Base-by-base conservation (phyloP, 106 monocot genomes). In the Xerophyta viscosa region DNA sequence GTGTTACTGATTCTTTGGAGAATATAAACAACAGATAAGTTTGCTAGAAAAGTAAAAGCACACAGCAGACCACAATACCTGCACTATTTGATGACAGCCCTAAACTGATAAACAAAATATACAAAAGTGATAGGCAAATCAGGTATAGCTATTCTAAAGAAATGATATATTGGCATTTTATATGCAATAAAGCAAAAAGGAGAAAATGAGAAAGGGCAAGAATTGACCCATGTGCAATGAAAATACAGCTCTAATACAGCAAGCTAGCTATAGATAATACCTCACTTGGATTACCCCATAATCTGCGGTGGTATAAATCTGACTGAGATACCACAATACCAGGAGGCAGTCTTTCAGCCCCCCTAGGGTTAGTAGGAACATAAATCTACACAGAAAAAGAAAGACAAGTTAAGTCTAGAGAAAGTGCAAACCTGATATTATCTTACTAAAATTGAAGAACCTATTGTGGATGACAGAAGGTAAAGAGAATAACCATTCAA, bases 261-360 rank as follows among this genome's bases (percentile, higher is more conserved):
- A 52, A 52, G 29, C 0, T 21, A n/a, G 18, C 11, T 29, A 54
- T 18, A 33, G 17, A 10, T 54, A 20, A 54, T 54, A 54, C 54
- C 54, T 54, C 31, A 54, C 54, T 54, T 8, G 54, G 54, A 29
- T 31, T 36, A 36, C 54, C 54, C 54, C 54, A 54, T 21, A 54
- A 20, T 21, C 36, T 54, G 30, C 54, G 54, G 18, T 11, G 6
- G 22, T 54, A 54, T 17, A 54, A 36, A 21, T 54, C 54, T 20
- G 54, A 54, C 21, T 54, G 29, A 19, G 54, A 22, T 20, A 20
- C 54, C 21, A 54, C 31, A 20, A 54, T 54, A 54, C 54, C 54
- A 31, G 31, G 54, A 20, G 54, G 54, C 21, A 54, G 36, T 29
- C 31, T 54, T 54, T 54, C 20, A 0, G 31, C 54, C n/a, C 54